Evolutionary conservation across 1,284 basidiomycete species (phyloP).

Genomic region (Sporisorium sorghi): DNA sequence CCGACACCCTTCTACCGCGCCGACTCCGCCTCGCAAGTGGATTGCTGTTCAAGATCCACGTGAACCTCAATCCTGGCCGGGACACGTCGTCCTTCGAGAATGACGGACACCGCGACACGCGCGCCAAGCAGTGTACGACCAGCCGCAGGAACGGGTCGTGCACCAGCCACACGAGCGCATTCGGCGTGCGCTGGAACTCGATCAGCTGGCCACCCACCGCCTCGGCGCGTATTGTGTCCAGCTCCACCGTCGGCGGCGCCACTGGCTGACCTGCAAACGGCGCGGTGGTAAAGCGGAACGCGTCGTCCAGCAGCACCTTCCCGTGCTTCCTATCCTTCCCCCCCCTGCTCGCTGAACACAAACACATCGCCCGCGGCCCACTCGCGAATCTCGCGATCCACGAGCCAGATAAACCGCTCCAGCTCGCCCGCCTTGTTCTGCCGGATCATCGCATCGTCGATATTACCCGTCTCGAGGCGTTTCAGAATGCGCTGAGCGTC

Average conservation of each 20-base stretch:
- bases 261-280: background rate
- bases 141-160: slow-evolving; percentile 56
- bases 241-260: slow-evolving; percentile 7
- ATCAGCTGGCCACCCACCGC: slow-evolving; percentile 22
- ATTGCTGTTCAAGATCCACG: slow-evolving; percentile 63
- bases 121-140: slow-evolving; percentile 62
- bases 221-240: slow-evolving; percentile 2
- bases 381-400: slow-evolving; percentile 38
- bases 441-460: slow-evolving; percentile 20
- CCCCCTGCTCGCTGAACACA: slow-evolving; percentile 4
- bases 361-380: slow-evolving; percentile 51
- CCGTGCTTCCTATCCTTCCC: slow-evolving; percentile 19
- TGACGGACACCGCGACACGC: slow-evolving; percentile 50
- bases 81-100: slow-evolving; percentile 54
- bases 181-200: slow-evolving; percentile 57
- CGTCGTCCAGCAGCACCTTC: slow-evolving; percentile 14
- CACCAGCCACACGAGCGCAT: slow-evolving; percentile 58
- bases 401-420: slow-evolving; percentile 52
- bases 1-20: slow-evolving; percentile 27
- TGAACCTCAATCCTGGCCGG: slow-evolving; percentile 23
- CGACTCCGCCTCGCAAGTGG: slow-evolving; percentile 44
- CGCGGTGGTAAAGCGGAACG: slow-evolving; percentile 20
- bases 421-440: slow-evolving; percentile 29
- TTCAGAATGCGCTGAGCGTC: slow-evolving; percentile 58
- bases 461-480: slow-evolving; percentile 30